Evolutionary conservation across 1,284 basidiomycete species (phyloP).

Genomic region (Moesziomyces aphidis): DNA sequence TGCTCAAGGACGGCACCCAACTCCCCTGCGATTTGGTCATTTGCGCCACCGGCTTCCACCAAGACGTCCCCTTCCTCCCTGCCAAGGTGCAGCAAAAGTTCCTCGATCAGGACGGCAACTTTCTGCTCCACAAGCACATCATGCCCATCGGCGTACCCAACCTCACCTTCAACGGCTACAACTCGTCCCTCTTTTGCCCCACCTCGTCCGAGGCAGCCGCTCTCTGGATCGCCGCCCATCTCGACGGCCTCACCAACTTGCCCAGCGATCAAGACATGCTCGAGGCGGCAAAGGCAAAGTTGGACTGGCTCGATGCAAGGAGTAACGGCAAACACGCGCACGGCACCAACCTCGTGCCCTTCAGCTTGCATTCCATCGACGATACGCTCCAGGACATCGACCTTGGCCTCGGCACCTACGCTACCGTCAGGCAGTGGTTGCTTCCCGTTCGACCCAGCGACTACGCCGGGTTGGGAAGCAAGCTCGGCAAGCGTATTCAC

Average conservation of each 20-base stretch:
- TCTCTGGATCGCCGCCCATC: conserved; percentile 55
- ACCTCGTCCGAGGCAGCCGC: conserved; percentile 57
- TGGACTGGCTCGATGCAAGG: conserved; percentile 56
- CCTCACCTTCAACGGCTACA: conserved; percentile 60
- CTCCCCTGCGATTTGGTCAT: conserved; percentile 48
- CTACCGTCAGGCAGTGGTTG: conserved; percentile 52
- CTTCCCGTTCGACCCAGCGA: conserved; percentile 51
- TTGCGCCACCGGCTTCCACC: conserved; percentile 58
- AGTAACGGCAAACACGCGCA: conserved; percentile 53
- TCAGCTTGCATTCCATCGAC: conserved; percentile 59
- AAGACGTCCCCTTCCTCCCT: conserved; percentile 52
- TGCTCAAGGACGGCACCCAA: conserved; percentile 32
- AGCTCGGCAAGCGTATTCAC: conserved; percentile 25
- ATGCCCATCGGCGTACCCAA: conserved; percentile 46
- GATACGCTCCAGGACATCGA: conserved; percentile 51
- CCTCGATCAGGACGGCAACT: conserved; percentile 53
- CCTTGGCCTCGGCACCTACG: conserved; percentile 25
- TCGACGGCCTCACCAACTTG: conserved; percentile 39
- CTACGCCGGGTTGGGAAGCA: conserved; percentile 16
- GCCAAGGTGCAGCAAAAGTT: conserved; percentile 41
- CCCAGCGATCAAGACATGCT: conserved; percentile 37
- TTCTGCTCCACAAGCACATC: conserved; percentile 54
- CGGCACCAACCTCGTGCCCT: conserved; percentile 59
- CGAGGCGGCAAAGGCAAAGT: conserved; percentile 28
- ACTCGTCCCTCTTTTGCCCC: conserved; percentile 56